Base-by-base conservation (phyloP, 352 stramenopile species). In the Poterioochromonas sp. region DNA sequence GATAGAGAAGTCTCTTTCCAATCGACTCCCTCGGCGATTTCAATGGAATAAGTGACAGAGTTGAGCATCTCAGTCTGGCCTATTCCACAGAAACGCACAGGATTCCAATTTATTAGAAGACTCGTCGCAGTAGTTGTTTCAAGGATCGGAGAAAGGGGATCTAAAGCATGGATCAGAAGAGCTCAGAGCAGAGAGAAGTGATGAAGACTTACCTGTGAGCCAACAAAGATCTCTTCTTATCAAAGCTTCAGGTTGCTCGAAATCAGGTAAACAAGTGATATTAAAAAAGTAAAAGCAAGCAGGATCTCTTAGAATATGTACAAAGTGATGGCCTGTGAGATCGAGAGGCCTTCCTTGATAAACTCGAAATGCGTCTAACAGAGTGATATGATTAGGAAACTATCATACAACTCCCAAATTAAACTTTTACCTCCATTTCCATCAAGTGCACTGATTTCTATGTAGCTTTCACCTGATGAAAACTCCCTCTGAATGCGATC, bases 231-330 rank as follows among this genome's bases (percentile, higher is more conserved):
- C 71, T 78, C 32, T 37, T 47, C 54, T 32, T 26, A 74, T 58
- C 49, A 58, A 34, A 18, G 40, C 53, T 41, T 78, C 47, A 39
- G 41, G 1, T 22, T 2, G 32, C 3, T 65, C n/a, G 15, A 58
- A 26, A 58, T 41, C 5, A 18, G 2, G 49, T 26, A 65, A 32
- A 12, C 5, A 65, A 12, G 54, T 35, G 8, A 65, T 39, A 39
- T 65, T 54, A 37, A 76, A 78, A 51, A 78, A 63, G 39, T 78
- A 78, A 53, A 78, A 78, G 18, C 43, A 68, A 20, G 41, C 32
- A 11, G 71, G 47, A 44, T 78, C 49, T 53, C 32, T n/a, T 49
- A 78, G 32, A 69, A 78, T 68, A 69, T 78, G 2, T 34, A 37
- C 15, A 49, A 78, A 78, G 8, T 35, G 1, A 47, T 69, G 32